Evolutionary conservation across 192 early-diverging fungal genomes (phyloP).

Genomic region (Dissophora ornata): DNA sequence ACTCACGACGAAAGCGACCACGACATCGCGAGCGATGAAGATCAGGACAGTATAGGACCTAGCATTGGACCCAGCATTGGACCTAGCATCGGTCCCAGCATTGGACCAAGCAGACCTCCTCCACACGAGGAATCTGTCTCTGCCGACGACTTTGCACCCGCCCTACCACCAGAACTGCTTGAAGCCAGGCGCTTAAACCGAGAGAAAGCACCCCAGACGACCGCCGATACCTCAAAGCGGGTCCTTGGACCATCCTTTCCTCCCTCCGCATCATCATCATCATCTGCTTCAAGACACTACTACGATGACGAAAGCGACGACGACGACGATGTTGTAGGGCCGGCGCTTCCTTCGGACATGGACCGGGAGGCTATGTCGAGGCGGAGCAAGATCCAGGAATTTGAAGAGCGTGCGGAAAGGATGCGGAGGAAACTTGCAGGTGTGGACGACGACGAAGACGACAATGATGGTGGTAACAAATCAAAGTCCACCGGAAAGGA

Average conservation of each 20-base stretch:
- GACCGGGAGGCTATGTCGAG: slow-evolving; percentile 33
- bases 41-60: slow-evolving; percentile 31
- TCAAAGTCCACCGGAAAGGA: too few species aligned
- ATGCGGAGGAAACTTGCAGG: slow-evolving; percentile 56
- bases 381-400: slow-evolving; percentile 47
- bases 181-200: slow-evolving; percentile 20
- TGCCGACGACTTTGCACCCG: slow-evolving; percentile 51
- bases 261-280: slow-evolving; percentile 8
- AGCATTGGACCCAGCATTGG: slow-evolving; percentile 34
- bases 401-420: slow-evolving; percentile 54
- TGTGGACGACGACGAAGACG: background rate
- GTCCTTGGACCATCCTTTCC: slow-evolving; percentile 48
- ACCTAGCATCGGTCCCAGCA: slow-evolving; percentile 36
- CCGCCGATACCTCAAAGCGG: slow-evolving; percentile 23
- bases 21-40: slow-evolving; percentile 1
- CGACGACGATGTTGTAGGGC: slow-evolving; percentile 56
- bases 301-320: slow-evolving; percentile 17
- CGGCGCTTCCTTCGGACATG: slow-evolving; percentile 40
- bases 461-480: too few species aligned
- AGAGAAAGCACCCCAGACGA: slow-evolving; percentile 5
- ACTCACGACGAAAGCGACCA: too few species aligned
- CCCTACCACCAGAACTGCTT: slow-evolving; percentile 45
- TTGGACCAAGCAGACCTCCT: slow-evolving; percentile 17
- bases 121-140: slow-evolving; percentile 2
- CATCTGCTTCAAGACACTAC: slow-evolving; percentile 3